A percentile compares a stretch with the other conserved stretches of the same genome.
Evolutionary conservation across 805 yeast genomes (phyloP).

Genomic region (Lipomyces orientalis): DNA sequence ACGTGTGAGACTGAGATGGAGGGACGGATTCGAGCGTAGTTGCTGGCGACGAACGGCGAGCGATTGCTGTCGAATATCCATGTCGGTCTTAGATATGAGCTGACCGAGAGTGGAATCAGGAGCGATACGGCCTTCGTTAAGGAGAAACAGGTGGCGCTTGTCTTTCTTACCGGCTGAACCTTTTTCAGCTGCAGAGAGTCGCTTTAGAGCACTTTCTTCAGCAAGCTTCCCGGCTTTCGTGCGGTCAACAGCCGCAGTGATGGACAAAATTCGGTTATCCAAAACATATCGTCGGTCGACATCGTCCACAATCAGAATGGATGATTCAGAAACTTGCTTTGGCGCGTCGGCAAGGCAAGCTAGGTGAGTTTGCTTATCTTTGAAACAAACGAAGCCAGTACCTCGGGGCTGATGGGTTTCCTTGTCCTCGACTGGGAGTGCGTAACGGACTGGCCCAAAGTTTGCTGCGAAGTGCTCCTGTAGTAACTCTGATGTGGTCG

Average conservation of each 20-base stretch:
- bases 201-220: conserved; percentile 70
- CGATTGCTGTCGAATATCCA: conserved; percentile 88
- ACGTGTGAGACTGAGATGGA: conserved; percentile 93
- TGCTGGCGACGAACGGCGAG: conserved; percentile 86
- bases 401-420: conserved; percentile 88
- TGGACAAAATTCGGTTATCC: conserved; percentile 87
- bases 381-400: conserved; percentile 92
- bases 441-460: conserved; percentile 90
- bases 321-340: conserved; percentile 58
- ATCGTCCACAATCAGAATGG: conserved; percentile 84
- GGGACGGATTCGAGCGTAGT: conserved; percentile 84
- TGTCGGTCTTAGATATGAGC: conserved; percentile 68
- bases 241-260: conserved; percentile 85
- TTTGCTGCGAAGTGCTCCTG: conserved; percentile 71
- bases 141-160: conserved; percentile 78
- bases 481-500: conserved; percentile 81
- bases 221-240: conserved; percentile 77
- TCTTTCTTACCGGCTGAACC: conserved; percentile 74
- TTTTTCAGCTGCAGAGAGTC: conserved; percentile 80
- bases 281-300: conserved; percentile 77
- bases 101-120: conserved; percentile 79
- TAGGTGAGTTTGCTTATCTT: conserved; percentile 62
- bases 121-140: conserved; percentile 93
- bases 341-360: conserved; percentile 83
- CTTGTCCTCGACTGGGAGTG: conserved; percentile 88